These are phyloP conservation scores for Mucor sp. DNA, from an alignment of 371 early-diverging fungal species.

Conservation along the genomic window DNA sequence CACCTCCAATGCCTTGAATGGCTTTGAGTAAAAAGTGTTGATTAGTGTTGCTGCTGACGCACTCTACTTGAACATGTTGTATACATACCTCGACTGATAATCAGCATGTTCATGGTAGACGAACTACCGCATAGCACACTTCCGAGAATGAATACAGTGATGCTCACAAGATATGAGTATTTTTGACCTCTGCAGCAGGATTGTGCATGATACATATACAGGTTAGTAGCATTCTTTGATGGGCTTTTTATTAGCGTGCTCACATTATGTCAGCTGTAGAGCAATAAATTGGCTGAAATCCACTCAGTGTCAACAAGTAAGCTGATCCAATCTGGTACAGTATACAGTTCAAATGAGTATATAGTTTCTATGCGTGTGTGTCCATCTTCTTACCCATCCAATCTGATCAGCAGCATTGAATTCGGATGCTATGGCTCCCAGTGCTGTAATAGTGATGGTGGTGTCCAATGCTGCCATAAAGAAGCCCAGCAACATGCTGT, in stretches of 20 bases:
- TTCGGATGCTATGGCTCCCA: conserved; percentile 50
- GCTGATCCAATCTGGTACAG: conserved; percentile 60
- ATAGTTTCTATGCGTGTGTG: neutral
- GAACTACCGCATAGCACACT: conserved; percentile 61
- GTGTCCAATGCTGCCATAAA: conserved; percentile 72
- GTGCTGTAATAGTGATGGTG: conserved; percentile 71
- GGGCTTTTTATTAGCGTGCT: conserved; percentile 34
- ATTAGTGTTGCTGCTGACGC: neutral
- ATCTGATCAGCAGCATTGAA: conserved; percentile 59
- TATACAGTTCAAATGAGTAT: neutral
- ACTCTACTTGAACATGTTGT: too few species aligned
- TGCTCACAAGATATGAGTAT: neutral
- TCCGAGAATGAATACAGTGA: conserved; percentile 32
- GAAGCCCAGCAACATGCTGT: conserved; percentile 47
- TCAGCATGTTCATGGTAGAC: conserved; percentile 54
- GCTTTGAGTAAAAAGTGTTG: neutral
- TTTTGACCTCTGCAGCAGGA: neutral
- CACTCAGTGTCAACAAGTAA: conserved; percentile 65
- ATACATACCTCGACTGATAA: conserved; percentile 37
- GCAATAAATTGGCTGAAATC: conserved; percentile 61
- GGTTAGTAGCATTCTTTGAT: conserved; percentile 5
- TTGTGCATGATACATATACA: neutral
- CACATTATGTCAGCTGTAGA: conserved; percentile 63
- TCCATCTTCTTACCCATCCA: conserved; percentile 50
- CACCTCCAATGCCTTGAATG: conserved; percentile 20